phyloP scores from a whole-genome alignment of 768 basidiomycete species.

The Collybia sordida region DNA sequence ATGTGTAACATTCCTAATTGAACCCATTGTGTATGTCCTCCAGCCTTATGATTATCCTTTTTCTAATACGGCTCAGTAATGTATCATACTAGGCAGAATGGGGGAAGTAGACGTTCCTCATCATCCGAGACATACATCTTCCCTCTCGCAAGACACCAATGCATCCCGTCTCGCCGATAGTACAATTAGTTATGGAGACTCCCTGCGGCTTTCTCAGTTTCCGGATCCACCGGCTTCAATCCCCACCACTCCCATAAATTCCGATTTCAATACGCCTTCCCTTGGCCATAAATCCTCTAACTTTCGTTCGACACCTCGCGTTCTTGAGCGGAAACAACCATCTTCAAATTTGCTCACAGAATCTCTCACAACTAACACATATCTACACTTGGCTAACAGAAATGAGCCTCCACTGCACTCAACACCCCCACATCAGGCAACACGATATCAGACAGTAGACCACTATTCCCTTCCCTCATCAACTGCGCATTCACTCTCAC shows the following conservation, averaged over 20 bases:
- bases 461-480: conserved; percentile 12
- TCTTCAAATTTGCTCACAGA: conserved; percentile 6
- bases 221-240: conserved; percentile 51
- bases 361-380: background rate
- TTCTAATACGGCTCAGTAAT: conserved; percentile 10
- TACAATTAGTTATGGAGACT: conserved; percentile 48
- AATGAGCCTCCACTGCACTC: background rate
- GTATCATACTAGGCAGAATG: conserved; percentile 9
- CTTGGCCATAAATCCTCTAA: conserved; percentile 20
- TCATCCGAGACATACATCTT: conserved; percentile 27
- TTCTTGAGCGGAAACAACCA: conserved; percentile 6
- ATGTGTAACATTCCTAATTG: too few species aligned
- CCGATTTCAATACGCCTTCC: conserved; percentile 27
- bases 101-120: conserved; percentile 14
- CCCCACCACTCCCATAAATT: conserved; percentile 38
- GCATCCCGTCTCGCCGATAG: conserved; percentile 59
- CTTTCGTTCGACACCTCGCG: conserved; percentile 17
- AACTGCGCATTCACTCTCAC: conserved; percentile 27
- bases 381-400: conserved; percentile 3
- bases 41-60: background rate
- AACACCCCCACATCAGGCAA: background rate
- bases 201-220: conserved; percentile 46
- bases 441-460: background rate
- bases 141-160: conserved; percentile 47
- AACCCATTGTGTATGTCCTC: background rate